Evolutionary conservation across 2,329 filamentous ascomycete species (phyloP), one percentile per base, ranked within the genome.

Genomic region (Colletotrichum sp.): DNA sequence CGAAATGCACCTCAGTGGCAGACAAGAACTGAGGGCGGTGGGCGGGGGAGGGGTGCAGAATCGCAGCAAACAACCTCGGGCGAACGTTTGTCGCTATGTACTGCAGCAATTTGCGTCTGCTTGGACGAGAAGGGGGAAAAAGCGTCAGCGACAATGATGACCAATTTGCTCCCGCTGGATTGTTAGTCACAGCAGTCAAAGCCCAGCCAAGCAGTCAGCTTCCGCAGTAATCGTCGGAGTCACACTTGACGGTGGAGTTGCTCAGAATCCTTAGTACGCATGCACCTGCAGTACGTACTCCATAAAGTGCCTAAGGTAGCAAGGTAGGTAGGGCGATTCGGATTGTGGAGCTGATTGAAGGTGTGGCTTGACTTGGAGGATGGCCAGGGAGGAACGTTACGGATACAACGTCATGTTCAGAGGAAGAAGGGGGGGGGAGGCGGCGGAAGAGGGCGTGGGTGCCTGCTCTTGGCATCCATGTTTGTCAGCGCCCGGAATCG

Each of bases 51-150:
- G 59, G 36, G 36, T 28, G 39, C 59, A 57, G 63, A 57, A 18
- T 61, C 61, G 64, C 18, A 57, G 55, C 73, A 68, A 72, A 30
- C 73, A 75, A 75, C 67, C 69, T 48, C 60, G 30, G 34, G 66
- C 64, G 73, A 59, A 43, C 57, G 64, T 67, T 61, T 74, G 74
- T 74, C 74, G 55, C 74, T 74, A 73, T 65, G 57, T 73, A 70
- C 28, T 52, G 68, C 36, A 65, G 61, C 48, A 36, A 36, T 72
- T 67, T 68, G 63, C 39, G 26, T 64, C 63, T 61, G 72, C 55
- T 69, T 68, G 24, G 28, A 12, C 28, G 26, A 61, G 48, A 48
- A 48, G 21, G 14, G 21, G 13, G 21, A 24, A 43, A 34, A 32
- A 24, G 48, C 26, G 55, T 72, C 48, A 55, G 60, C 61, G 26